Evolutionary conservation across 2,329 filamentous ascomycete species (phyloP).

Genomic region (Fusarium illudens): DNA sequence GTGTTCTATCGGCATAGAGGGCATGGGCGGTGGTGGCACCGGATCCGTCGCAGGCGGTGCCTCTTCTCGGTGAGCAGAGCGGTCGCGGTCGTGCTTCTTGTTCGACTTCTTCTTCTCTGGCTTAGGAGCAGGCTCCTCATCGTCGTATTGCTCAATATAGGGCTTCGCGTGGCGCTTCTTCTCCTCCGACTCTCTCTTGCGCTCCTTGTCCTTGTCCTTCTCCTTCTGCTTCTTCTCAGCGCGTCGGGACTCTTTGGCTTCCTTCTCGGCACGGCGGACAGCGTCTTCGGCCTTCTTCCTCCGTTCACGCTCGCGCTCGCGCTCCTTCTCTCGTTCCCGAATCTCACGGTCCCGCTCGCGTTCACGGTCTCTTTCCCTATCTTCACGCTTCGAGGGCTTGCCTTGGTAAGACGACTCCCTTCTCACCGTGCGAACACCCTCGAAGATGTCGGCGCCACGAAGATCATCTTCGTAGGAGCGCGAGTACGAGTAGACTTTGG

Average conservation of each 20-base stretch:
- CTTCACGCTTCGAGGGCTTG: conserved; percentile 54
- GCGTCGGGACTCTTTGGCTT: conserved; percentile 45
- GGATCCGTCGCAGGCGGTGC: conserved; percentile 29
- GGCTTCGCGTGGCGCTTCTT: conserved; percentile 48
- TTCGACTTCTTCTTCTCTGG: conserved; percentile 52
- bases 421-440: conserved; percentile 54
- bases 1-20: conserved; percentile 4
- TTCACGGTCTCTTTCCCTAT: conserved; percentile 48
- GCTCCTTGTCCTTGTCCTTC: conserved; percentile 51
- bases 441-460: conserved; percentile 51
- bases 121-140: conserved; percentile 39
- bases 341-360: conserved; percentile 37
- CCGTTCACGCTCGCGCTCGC: conserved; percentile 31
- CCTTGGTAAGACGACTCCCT: conserved; percentile 60
- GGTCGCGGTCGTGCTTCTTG: conserved; percentile 51
- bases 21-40: conserved; percentile 34
- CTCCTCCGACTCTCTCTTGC: conserved; percentile 49
- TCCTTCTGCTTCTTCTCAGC: conserved; percentile 48
- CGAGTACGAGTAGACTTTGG: conserved; percentile 49
- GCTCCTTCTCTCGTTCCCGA: conserved; percentile 39
- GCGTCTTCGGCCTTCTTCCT: conserved; percentile 17
- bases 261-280: conserved; percentile 39
- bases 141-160: conserved; percentile 49
- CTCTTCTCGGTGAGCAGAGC: conserved; percentile 48
- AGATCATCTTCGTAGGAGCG: conserved; percentile 57